Percentiles rank a stretch among this genome's conserved stretches.
Conservation (phyloP, 2,329 filamentous ascomycete genomes). For the Chaetomium globosum region DNA sequence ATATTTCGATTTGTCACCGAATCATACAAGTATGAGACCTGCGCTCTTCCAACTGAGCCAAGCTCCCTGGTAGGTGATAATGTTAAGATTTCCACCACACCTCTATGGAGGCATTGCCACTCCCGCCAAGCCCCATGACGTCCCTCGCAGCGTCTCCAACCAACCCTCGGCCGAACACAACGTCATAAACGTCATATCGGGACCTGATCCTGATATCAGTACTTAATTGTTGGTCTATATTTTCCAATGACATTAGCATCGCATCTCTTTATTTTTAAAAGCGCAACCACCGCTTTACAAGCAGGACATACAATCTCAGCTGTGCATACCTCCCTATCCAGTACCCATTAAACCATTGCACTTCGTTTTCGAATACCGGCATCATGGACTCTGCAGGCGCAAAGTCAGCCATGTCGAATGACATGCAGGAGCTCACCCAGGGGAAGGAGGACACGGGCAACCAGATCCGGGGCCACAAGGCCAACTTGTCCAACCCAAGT, state of each 20-base stretch:
- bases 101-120: not conserved
- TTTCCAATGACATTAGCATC: not conserved
- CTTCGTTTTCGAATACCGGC: not conserved
- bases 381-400: constrained; percentile 45
- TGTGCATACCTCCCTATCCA: no score
- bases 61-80: constrained; percentile 20
- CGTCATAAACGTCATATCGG: not conserved
- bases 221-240: not conserved
- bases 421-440: constrained; percentile 47
- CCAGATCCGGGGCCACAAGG: constrained; percentile 47
- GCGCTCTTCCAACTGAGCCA: constrained; percentile 33
- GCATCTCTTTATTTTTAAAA: not conserved
- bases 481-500: constrained; percentile 54
- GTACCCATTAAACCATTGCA: no score
- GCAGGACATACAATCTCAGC: not conserved
- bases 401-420: constrained; percentile 46
- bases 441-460: constrained; percentile 39
- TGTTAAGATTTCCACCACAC: not conserved
- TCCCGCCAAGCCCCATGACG: not conserved
- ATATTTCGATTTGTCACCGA: constrained; percentile 31
- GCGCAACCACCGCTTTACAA: not conserved
- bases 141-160: not conserved
- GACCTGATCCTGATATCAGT: not conserved
- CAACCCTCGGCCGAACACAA: not conserved
- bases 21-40: constrained; percentile 31